Evolutionary conservation across 129 eudicot genomes (phyloP).

Genomic region (Ambrosia artemisiifolia): DNA sequence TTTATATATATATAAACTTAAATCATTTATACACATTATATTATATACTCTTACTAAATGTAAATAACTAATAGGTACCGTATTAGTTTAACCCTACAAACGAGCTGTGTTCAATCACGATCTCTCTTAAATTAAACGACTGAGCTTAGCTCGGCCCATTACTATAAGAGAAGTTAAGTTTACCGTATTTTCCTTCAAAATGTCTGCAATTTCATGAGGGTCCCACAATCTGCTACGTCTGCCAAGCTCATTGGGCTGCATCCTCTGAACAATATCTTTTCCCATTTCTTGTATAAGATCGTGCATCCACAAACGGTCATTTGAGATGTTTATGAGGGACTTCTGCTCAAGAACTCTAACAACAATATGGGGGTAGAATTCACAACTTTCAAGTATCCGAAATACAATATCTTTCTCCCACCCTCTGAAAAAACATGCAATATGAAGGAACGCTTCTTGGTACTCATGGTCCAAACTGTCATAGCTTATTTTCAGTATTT

Average conservation of each 20-base stretch:
- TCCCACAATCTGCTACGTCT: slow-evolving; percentile 26
- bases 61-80: no score
- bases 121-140: not conserved
- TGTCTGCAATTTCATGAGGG: slow-evolving; percentile 14
- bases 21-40: no score
- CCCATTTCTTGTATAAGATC: slow-evolving; percentile 38
- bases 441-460: slow-evolving; percentile 25
- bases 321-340: slow-evolving; percentile 14
- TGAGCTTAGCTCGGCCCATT: not conserved
- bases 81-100: not conserved
- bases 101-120: not conserved
- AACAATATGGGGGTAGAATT: slow-evolving; percentile 16
- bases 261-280: slow-evolving; percentile 19
- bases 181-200: slow-evolving; percentile 18
- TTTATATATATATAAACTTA: no score
- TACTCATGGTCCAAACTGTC: slow-evolving; percentile 21
- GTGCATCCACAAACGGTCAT: slow-evolving; percentile 25
- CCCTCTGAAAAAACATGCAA: slow-evolving; percentile 34
- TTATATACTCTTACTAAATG: no score
- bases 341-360: slow-evolving; percentile 18
- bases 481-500: slow-evolving; percentile 22
- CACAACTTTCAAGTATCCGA: slow-evolving; percentile 24
- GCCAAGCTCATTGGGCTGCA: slow-evolving; percentile 6
- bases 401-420: slow-evolving; percentile 4
- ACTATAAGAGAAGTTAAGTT: not conserved